phyloP scores from a whole-genome alignment of 495 filamentous ascomycete genomes.

The Penicillium verhagenii region DNA sequence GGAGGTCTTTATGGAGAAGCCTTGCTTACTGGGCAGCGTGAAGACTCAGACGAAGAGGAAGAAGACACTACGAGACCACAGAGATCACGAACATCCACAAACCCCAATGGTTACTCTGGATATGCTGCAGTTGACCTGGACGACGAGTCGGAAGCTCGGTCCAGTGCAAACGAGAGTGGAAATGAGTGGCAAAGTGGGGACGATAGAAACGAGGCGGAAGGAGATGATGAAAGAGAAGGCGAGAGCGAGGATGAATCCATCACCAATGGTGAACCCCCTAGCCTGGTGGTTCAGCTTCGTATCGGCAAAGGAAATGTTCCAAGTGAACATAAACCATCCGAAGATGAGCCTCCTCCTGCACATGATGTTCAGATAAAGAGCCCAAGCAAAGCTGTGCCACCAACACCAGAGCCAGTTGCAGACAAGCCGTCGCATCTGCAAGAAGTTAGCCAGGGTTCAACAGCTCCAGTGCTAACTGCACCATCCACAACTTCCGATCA shows the following conservation, averaged over 20 bases:
- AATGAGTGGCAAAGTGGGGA: slow-evolving; percentile 70
- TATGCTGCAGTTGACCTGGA: slow-evolving; percentile 63
- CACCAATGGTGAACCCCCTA: slow-evolving; percentile 53
- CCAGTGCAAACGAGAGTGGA: slow-evolving; percentile 58
- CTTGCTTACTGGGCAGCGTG: slow-evolving; percentile 54
- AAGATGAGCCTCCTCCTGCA: slow-evolving; percentile 22
- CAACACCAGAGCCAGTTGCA: not conserved
- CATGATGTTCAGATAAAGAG: slow-evolving; percentile 17
- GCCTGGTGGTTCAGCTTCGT: slow-evolving; percentile 66
- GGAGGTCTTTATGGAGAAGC: slow-evolving; percentile 80
- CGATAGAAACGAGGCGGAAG: slow-evolving; percentile 65
- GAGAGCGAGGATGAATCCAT: slow-evolving; percentile 57
- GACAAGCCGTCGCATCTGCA: not conserved
- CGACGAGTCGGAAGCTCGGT: slow-evolving; percentile 58
- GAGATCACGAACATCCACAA: slow-evolving; percentile 28
- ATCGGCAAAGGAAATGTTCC: slow-evolving; percentile 38
- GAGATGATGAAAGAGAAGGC: slow-evolving; percentile 64
- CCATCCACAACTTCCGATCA: not conserved
- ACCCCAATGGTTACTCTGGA: slow-evolving; percentile 47
- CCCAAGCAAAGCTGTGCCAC: slow-evolving; percentile 1
- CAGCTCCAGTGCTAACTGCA: not conserved
- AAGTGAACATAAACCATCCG: slow-evolving; percentile 15
- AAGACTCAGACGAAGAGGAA: slow-evolving; percentile 30
- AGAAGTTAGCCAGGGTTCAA: not conserved
- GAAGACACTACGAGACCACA: slow-evolving; percentile 32